Percentiles rank a stretch among this genome's conserved stretches.
Conservation (phyloP, 1,284 basidiomycete species). For the Neotropicomus parvogracilis region DNA sequence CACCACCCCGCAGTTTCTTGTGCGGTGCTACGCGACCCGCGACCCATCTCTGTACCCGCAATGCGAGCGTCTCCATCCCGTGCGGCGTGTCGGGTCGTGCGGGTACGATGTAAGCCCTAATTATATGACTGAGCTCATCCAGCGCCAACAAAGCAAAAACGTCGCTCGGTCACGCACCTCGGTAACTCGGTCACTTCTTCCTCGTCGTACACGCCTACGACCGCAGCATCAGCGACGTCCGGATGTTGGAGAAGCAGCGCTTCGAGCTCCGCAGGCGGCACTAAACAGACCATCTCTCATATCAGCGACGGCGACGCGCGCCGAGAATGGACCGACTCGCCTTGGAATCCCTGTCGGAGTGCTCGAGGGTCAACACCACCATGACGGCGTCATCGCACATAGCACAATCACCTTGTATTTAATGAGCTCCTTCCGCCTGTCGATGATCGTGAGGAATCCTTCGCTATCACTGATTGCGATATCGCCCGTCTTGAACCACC, state of each 20-base stretch:
- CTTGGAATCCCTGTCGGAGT: slow-evolving; percentile 55
- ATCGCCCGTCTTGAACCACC: slow-evolving; percentile 87
- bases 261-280: slow-evolving; percentile 83
- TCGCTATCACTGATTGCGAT: slow-evolving; percentile 60
- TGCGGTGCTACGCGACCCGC: slow-evolving; percentile 57
- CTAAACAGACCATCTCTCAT: too few species aligned
- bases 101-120: slow-evolving; percentile 70
- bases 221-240: slow-evolving; percentile 67
- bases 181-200: slow-evolving; percentile 75
- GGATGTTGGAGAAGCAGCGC: slow-evolving; percentile 69
- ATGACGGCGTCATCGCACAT: too few species aligned
- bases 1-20: slow-evolving; percentile 65
- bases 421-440: slow-evolving; percentile 77
- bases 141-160: neutral
- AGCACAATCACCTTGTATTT: slow-evolving; percentile 69
- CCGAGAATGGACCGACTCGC: slow-evolving; percentile 34
- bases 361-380: too few species aligned
- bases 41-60: slow-evolving; percentile 61
- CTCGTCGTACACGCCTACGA: slow-evolving; percentile 63
- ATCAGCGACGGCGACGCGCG: too few species aligned
- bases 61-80: slow-evolving; percentile 42
- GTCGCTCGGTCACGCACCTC: slow-evolving; percentile 40
- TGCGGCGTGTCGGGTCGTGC: slow-evolving; percentile 20
- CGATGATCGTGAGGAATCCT: slow-evolving; percentile 65
- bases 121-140: neutral